These are phyloP conservation scores for Boletus pseudo-olivaceus DNA, from an alignment of 768 basidiomycete genomes.

Conservation along the genomic window DNA sequence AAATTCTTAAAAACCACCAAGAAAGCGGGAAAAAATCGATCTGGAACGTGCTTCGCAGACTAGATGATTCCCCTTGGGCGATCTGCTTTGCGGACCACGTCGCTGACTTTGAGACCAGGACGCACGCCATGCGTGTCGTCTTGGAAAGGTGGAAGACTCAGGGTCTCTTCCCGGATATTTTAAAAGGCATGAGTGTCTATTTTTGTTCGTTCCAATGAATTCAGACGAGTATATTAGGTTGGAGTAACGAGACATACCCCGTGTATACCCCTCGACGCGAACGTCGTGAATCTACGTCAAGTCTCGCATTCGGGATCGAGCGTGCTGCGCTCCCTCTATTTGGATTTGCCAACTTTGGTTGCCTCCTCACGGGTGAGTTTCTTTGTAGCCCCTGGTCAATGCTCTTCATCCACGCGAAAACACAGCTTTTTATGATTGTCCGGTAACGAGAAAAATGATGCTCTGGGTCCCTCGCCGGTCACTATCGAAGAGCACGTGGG, in stretches of 20 bases:
- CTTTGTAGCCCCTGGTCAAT: background rate
- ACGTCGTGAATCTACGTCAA: background rate
- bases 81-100: constrained; percentile 19
- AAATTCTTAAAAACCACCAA: constrained; percentile 13
- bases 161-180: constrained; percentile 18
- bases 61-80: constrained; percentile 17
- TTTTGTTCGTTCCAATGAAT: background rate
- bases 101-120: constrained; percentile 12
- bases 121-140: constrained; percentile 8
- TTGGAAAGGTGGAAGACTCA: constrained; percentile 15
- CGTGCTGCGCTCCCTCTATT: constrained; percentile 44
- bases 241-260: constrained; percentile 25
- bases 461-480: constrained; percentile 44
- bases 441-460: constrained; percentile 24
- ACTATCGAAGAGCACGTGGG: constrained; percentile 38
- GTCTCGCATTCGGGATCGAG: constrained; percentile 38
- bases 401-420: background rate
- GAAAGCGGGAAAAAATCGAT: constrained; percentile 4
- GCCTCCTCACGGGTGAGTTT: constrained; percentile 37
- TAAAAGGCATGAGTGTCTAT: constrained; percentile 12
- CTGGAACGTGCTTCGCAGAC: constrained; percentile 18
- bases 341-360: constrained; percentile 43
- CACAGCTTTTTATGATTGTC: constrained; percentile 35
- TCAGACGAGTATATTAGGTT: constrained; percentile 11
- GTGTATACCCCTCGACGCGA: constrained; percentile 20